Evolutionary conservation across 1,284 basidiomycete genomes (phyloP), one percentile per base, ranked within the genome.

Genomic region (Trametes versicolor): DNA sequence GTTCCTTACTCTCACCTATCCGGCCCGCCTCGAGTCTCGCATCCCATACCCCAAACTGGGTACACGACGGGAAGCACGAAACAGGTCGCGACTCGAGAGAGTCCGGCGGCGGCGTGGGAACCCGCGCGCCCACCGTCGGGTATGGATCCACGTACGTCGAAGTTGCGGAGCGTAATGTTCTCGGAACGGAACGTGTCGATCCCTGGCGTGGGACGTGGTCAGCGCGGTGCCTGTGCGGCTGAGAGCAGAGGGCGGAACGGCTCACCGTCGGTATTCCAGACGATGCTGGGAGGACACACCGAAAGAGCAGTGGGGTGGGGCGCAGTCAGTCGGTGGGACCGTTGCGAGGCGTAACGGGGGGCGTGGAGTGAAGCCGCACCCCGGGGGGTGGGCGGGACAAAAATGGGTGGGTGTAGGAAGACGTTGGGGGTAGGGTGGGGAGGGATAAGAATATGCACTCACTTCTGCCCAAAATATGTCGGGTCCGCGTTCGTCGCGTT

Each of bases 211-310:
- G 36, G 48, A 51, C 39, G 41, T 41, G 27, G 49, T 50, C 13
- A 34, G 49, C 49, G 34, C 43, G 48, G 43, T 39, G 23, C 39
- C 53, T 27, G 36, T 6, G 15, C 21, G 21, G 48, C 9, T 48
- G 41, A 36, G 65, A 27, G 50, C 21, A 25, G 12, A 47, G 32
- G 21, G 39, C n/a, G n/a, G 15, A 21, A 25, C 13, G 39, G 59
- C 72, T 54, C 45, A 83, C 87, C 87, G 76, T 89, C 87, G 4
- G 87, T 90, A 72, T 91, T 90, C 57, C 85, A 87, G 0, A 90
- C 85, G 68, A 87, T 83, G 70, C 86, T 87, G 52, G 36, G 7
- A 19, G 51, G 7, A 12, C 27, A 50, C 6, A 9, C 12, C 48
- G 48, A 1, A 27, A 7, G 48, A 8, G 23, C 13, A n/a, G 45